Evolutionary conservation across 768 basidiomycete genomes (phyloP).

Genomic region (Trametes cubensis): DNA sequence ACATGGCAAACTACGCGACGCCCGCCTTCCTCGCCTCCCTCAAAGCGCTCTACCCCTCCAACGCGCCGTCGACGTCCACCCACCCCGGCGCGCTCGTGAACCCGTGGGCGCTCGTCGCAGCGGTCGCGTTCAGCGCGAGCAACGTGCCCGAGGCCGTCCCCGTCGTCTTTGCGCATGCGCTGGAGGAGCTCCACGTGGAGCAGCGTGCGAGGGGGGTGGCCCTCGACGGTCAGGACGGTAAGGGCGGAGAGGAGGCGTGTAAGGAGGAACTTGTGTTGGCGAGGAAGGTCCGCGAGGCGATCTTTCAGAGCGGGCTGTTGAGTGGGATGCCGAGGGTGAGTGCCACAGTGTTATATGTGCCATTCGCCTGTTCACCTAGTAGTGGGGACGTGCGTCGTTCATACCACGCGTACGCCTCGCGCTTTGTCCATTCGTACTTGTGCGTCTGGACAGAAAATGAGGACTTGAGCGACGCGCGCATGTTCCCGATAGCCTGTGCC

Average conservation of each 20-base stretch:
- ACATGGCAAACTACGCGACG: slow-evolving; percentile 41
- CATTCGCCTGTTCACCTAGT: too few relatives aligned
- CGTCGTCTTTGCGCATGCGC: slow-evolving; percentile 52
- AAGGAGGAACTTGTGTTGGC: slow-evolving; percentile 48
- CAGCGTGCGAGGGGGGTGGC: not conserved
- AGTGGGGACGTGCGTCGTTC: too few relatives aligned
- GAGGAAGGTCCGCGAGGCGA: slow-evolving; percentile 59
- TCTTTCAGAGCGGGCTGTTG: slow-evolving; percentile 63
- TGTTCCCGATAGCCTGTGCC: too few relatives aligned
- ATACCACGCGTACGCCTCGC: too few relatives aligned
- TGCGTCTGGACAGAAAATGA: too few relatives aligned
- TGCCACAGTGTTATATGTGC: not conserved
- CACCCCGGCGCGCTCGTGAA: slow-evolving; percentile 37
- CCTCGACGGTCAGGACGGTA: too few relatives aligned
- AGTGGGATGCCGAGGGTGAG: slow-evolving; percentile 61
- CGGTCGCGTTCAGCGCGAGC: slow-evolving; percentile 58
- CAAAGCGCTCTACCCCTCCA: slow-evolving; percentile 48
- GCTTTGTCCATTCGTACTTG: too few relatives aligned
- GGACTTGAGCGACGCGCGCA: too few relatives aligned
- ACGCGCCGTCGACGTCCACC: slow-evolving; percentile 16
- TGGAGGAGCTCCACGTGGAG: slow-evolving; percentile 41
- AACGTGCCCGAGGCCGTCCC: slow-evolving; percentile 64
- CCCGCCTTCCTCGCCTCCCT: slow-evolving; percentile 46
- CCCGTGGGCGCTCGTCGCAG: slow-evolving; percentile 64
- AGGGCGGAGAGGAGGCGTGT: slow-evolving; percentile 16